These are phyloP conservation scores for Zymoseptoria passerinii DNA, from an alignment of 2,329 filamentous ascomycete genomes.

Conservation along the genomic window DNA sequence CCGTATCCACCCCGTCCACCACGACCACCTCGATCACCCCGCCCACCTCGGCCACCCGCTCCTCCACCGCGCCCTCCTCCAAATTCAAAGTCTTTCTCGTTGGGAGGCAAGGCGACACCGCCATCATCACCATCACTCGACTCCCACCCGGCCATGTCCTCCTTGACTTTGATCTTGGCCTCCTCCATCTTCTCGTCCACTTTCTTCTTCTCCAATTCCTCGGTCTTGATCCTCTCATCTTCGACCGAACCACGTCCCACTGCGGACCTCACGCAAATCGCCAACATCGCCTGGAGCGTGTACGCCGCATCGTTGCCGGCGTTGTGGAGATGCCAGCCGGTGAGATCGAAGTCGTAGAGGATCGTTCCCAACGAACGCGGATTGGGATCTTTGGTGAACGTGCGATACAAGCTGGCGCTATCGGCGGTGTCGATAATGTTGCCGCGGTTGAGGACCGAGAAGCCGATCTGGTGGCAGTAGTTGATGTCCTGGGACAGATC, in stretches of 20 bases:
- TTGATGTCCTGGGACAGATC: conserved; percentile 58
- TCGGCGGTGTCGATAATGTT: conserved; percentile 51
- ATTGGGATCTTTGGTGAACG: conserved; percentile 44
- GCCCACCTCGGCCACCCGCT: conserved; percentile 6
- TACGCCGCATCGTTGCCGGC: conserved; percentile 34
- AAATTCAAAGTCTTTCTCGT: conserved; percentile 4
- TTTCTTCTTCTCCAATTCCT: conserved; percentile 22
- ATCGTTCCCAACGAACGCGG: conserved; percentile 52
- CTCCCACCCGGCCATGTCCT: conserved; percentile 34
- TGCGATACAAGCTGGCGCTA: conserved; percentile 62
- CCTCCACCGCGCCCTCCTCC: background rate
- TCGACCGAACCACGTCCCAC: conserved; percentile 20
- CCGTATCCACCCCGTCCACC: background rate
- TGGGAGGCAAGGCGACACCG: conserved; percentile 15
- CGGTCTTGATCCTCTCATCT: conserved; percentile 20
- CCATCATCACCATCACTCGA: conserved; percentile 32
- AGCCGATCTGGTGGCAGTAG: conserved; percentile 58
- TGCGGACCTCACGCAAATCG: conserved; percentile 44
- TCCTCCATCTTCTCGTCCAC: conserved; percentile 24
- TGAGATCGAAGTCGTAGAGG: conserved; percentile 59
- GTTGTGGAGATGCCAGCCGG: conserved; percentile 35
- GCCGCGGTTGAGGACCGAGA: conserved; percentile 46
- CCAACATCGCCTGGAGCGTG: conserved; percentile 51
- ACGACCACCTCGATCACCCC: conserved; percentile 2
- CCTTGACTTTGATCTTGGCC: conserved; percentile 32